Conservation (phyloP, 2,329 filamentous ascomycete genomes). For the Fusarium keratoplasticum region DNA sequence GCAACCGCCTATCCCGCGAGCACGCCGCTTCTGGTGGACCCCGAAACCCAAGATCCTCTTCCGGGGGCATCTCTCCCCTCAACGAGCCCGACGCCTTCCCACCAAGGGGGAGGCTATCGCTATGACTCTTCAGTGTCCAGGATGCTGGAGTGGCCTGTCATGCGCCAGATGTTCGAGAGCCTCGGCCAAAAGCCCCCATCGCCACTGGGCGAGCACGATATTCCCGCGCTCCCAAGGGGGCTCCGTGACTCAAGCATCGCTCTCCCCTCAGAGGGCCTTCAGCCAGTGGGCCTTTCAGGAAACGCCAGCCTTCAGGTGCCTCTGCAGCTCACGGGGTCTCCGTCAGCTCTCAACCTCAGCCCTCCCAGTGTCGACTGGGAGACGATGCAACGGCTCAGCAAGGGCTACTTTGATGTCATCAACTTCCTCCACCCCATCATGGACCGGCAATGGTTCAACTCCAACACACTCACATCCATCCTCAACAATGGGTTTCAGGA, state of each 20-base stretch:
- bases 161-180: slow-evolving; percentile 42
- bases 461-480: slow-evolving; percentile 58
- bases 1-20: slow-evolving; percentile 32
- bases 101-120: slow-evolving; percentile 40
- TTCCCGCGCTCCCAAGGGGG: slow-evolving; percentile 33
- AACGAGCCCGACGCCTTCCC: slow-evolving; percentile 29
- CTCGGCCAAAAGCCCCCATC: slow-evolving; percentile 40
- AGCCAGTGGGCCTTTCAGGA: slow-evolving; percentile 27
- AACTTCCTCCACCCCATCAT: slow-evolving; percentile 70
- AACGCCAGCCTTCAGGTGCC: slow-evolving; percentile 35
- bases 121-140: slow-evolving; percentile 43
- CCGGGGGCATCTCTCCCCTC: slow-evolving; percentile 32
- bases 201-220: slow-evolving; percentile 26
- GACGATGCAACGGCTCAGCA: slow-evolving; percentile 61
- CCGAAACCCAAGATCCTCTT: slow-evolving; percentile 38
- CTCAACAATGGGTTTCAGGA: slow-evolving; percentile 59
- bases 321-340: slow-evolving; percentile 32
- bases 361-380: slow-evolving; percentile 56
- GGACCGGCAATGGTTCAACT: slow-evolving; percentile 66
- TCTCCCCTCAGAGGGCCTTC: slow-evolving; percentile 40
- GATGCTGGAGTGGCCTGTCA: slow-evolving; percentile 43
- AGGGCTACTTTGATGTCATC: slow-evolving; percentile 69
- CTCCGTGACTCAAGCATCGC: slow-evolving; percentile 36
- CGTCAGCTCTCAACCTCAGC: slow-evolving; percentile 25
- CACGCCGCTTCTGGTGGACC: slow-evolving; percentile 37